phyloP scores from a whole-genome alignment of 257 asterid species.

The Primulina eburnea region DNA sequence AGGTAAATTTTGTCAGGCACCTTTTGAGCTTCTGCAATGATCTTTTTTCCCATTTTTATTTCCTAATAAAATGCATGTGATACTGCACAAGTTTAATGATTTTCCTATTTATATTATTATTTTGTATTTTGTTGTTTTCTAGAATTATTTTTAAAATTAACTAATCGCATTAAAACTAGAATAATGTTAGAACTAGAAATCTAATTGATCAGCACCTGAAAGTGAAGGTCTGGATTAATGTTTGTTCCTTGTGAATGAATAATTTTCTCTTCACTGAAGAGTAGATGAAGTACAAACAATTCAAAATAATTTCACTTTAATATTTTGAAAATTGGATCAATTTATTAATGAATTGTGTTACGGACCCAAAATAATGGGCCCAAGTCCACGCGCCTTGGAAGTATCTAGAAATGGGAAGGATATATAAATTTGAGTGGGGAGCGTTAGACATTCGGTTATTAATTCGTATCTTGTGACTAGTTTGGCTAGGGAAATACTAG shows the following conservation, averaged over 20 bases:
- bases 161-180: no score
- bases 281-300: not conserved
- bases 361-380: no score
- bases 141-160: no score
- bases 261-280: constrained; percentile 13
- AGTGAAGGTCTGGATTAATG: constrained; percentile 4
- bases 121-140: no score
- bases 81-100: not conserved
- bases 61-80: not conserved
- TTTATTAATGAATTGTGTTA: not conserved
- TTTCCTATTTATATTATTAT: not conserved
- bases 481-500: no score
- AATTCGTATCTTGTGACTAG: no score
- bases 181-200: not conserved
- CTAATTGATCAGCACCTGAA: constrained; percentile 12
- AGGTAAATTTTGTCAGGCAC: constrained; percentile 43
- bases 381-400: no score
- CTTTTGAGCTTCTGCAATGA: constrained; percentile 18
- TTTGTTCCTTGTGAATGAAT: constrained; percentile 9
- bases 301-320: not conserved
- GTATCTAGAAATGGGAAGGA: no score
- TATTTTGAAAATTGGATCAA: constrained; percentile 11
- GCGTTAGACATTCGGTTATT: no score
- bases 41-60: constrained; percentile 15
- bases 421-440: no score